Evolutionary conservation across 2,329 filamentous ascomycete genomes (phyloP).

Genomic region (Penicillium sp.): DNA sequence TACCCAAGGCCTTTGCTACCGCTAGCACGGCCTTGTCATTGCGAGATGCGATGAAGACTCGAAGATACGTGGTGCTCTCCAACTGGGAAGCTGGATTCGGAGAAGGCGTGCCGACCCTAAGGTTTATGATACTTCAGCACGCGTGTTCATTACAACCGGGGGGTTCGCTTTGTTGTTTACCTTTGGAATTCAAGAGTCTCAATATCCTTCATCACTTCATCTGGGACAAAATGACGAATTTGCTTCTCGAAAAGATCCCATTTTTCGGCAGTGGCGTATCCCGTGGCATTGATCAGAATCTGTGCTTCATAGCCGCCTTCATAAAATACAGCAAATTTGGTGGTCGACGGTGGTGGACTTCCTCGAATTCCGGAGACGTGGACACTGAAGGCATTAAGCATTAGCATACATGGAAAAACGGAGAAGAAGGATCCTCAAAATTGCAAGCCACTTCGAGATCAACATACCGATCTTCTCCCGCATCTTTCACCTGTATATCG

Average conservation of each 20-base stretch:
- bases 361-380: constrained; percentile 45
- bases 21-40: constrained; percentile 26
- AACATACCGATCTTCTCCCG: constrained; percentile 32
- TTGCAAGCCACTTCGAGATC: background rate
- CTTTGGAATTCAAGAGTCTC: constrained; percentile 57
- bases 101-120: constrained; percentile 38
- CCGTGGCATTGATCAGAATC: constrained; percentile 47
- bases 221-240: constrained; percentile 45
- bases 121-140: background rate
- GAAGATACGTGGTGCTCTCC: constrained; percentile 47
- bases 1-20: constrained; percentile 32
- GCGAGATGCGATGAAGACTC: constrained; percentile 45
- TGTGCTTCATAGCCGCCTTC: constrained; percentile 51
- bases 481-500: constrained; percentile 38
- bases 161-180: constrained; percentile 12
- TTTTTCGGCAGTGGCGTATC: constrained; percentile 51
- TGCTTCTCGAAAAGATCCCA: constrained; percentile 53
- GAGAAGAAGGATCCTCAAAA: too few relatives aligned
- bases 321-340: constrained; percentile 55
- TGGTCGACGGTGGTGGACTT: constrained; percentile 50
- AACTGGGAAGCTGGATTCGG: constrained; percentile 43
- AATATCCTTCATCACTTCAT: constrained; percentile 42
- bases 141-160: background rate
- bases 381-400: constrained; percentile 28
- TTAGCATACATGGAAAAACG: too few relatives aligned